Evolutionary conservation across 1,284 basidiomycete species (phyloP), one percentile per base, ranked within the genome.

Genomic region (Cryptococcus sp.): DNA sequence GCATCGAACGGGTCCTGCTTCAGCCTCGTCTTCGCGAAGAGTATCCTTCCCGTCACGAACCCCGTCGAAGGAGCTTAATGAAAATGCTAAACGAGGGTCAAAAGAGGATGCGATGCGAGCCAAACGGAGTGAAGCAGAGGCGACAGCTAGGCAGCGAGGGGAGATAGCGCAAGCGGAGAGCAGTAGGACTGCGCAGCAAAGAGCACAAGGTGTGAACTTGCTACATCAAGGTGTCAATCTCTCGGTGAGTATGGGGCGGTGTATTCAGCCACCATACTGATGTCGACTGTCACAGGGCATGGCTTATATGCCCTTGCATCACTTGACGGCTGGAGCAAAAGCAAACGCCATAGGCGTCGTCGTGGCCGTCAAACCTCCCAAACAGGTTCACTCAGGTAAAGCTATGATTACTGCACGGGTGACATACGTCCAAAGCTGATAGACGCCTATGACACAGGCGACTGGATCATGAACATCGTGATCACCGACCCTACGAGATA

Each of bases 401-500:
- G 13, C 13, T 35, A 13, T 35, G 2, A 3, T 35, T 8, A 2
- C 30, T 8, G 4, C 30, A 35, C 13, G 30, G 13, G 8, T 35
- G 30, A 2, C 38, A 23, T 49, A 16, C 25, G 13, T 43, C 25
- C 22, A 41, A 15, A 22, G 11, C 52, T 46, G 45, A 53, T 35
- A 30, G 8, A 17, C 13, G 17, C 20, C 39, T 51, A 2, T 30
- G 35, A n/a, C 11, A 43, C 51, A 61, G 64, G 51, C 13, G 67
- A 73, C 47, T 58, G 53, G 42, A 43, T 54, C 6, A 57, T 61
- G 42, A 65, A 52, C 0, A 22, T 71, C 7, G 55, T 70, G 16
- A 53, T 74, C 5, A 61, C 61, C 30, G 73, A 75, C 51, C 73
- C 71, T 4, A 64, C 55, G 10, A 47, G 55, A 8, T 47, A 60